Base-by-base conservation (phyloP, 495 filamentous ascomycete species). In the Penicillium lagena region DNA sequence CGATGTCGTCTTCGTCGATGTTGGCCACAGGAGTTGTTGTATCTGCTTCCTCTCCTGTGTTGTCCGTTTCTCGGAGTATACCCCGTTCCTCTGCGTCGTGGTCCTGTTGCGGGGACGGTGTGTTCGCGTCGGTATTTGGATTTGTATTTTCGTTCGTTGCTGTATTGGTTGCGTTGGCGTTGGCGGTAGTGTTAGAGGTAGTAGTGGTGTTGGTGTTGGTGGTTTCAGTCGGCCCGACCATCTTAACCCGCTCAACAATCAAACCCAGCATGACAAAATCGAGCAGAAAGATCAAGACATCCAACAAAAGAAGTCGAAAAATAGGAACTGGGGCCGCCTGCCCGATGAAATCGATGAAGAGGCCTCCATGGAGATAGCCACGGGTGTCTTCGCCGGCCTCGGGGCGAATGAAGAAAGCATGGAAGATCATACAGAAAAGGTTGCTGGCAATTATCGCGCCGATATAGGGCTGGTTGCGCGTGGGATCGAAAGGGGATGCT, bases 291-390 rank as follows among this genome's bases (percentile, higher is more conserved):
- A 91, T 69, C 1, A 84, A 47, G 15, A 82, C 15, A 58, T 95
- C 89, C 37, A 89, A 67, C 2, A 67, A 47, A 7, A 89, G 54
- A 22, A 90, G 73, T 33, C 78, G 70, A 9, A 83, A 60, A 49
- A 78, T 80, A 34, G 83, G 79, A 1, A 81, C 77, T 7, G 89
- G 87, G 27, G 81, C 79, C 68, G 81, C 79, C 68, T 94, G 87
- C 8, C 90, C 90, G 44, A 95, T 82, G 57, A 96, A 90, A 62
- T 95, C 86, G 47, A 95, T 82, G 35, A 93, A 74, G 29, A 95
- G 59, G 7, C 90, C 87, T 14, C 90, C 90, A 58, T 95, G 87
- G 1, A 93, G 71, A 58, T 94, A 93, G 7, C 84, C 87, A 39
- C 88, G 74, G 17, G 83, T 82, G 30, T 81, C 77, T 64, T 95